Percentiles rank a stretch among this genome's conserved stretches.
These are phyloP conservation scores for Metschnikowia henanensis DNA, from an alignment of 805 yeast genomes.

Conservation along the genomic window DNA sequence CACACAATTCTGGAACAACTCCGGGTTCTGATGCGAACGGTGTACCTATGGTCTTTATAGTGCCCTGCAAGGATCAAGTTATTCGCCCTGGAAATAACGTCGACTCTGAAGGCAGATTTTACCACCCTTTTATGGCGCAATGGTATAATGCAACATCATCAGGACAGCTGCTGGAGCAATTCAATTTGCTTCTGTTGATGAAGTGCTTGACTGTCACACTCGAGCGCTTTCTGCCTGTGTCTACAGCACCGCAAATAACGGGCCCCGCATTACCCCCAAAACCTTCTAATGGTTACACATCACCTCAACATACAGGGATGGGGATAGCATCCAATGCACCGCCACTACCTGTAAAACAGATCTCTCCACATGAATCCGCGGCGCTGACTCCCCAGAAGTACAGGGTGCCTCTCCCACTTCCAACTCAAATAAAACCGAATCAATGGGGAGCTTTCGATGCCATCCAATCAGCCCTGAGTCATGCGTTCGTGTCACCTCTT, in stretches of 20 bases:
- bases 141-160: conserved; percentile 44
- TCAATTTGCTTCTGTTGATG: conserved; percentile 32
- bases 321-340: conserved; percentile 23
- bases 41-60: conserved; percentile 67
- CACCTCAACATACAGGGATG: conserved; percentile 19
- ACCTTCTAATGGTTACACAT: conserved; percentile 32
- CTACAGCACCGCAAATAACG: conserved; percentile 35
- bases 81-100: conserved; percentile 63
- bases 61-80: conserved; percentile 47
- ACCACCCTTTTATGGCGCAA: conserved; percentile 62
- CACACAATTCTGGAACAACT: conserved; percentile 3
- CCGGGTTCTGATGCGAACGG: conserved; percentile 22
- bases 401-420: conserved; percentile 13
- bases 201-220: conserved; percentile 35
- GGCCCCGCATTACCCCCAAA: conserved; percentile 27
- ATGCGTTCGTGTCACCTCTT: background rate
- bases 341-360: conserved; percentile 27
- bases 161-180: conserved; percentile 14
- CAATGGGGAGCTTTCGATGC: conserved; percentile 1
- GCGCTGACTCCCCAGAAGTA: conserved; percentile 10
- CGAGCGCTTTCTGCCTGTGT: conserved; percentile 27
- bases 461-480: background rate
- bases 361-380: conserved; percentile 20
- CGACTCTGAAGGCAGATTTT: conserved; percentile 70
- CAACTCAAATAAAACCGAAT: conserved; percentile 5